A percentile compares a stretch with the other conserved stretches of the same genome.
phyloP scores from a whole-genome alignment of 2,329 filamentous ascomycete genomes.

The Mollisiaceae sp. region DNA sequence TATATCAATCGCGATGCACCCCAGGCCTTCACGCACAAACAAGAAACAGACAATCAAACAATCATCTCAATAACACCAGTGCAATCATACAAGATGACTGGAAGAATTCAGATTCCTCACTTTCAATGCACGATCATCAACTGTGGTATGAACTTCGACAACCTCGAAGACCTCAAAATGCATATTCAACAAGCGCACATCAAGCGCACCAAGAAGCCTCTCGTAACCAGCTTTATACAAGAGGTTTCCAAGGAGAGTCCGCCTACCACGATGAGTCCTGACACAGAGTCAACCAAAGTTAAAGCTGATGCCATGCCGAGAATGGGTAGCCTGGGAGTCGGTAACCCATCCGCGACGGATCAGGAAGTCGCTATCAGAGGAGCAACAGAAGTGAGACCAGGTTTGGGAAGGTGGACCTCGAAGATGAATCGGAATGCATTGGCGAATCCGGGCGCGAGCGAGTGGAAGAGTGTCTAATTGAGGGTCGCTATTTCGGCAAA shows the following conservation, averaged over 20 bases:
- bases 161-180: neutral
- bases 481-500: neutral
- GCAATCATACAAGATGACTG: neutral
- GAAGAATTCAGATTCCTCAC: neutral
- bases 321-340: neutral
- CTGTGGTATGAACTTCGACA: neutral
- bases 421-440: neutral
- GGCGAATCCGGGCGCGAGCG: slow-evolving; percentile 2
- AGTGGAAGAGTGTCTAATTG: neutral
- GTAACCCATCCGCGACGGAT: neutral
- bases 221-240: too few relatives aligned
- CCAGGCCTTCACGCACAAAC: neutral
- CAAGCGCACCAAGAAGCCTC: neutral
- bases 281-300: neutral
- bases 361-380: neutral
- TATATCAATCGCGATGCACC: neutral
- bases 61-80: neutral
- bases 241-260: too few relatives aligned
- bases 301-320: neutral
- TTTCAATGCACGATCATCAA: neutral
- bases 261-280: neutral
- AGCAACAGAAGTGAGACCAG: neutral
- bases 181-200: neutral
- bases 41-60: neutral
- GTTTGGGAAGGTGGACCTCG: neutral